A percentile compares a stretch with the other conserved stretches of the same genome.
Conservation (phyloP, 2,329 filamentous ascomycete species). For the Didymella exigua region DNA sequence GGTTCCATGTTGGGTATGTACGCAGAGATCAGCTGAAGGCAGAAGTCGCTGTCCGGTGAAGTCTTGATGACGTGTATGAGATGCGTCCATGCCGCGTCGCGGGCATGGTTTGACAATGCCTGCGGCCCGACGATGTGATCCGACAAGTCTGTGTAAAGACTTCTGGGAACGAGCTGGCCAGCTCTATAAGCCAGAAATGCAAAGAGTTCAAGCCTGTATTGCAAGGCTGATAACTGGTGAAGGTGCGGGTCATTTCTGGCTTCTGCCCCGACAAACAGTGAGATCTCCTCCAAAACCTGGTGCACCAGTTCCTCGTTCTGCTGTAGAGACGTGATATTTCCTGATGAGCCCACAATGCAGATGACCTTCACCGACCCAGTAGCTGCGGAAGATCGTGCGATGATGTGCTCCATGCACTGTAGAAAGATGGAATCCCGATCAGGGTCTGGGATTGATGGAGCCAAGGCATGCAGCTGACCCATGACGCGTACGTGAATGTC, state of each 20-base stretch:
- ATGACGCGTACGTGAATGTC: slow-evolving; percentile 69
- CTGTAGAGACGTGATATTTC: slow-evolving; percentile 33
- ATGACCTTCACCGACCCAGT: slow-evolving; percentile 74
- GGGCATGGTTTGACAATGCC: slow-evolving; percentile 64
- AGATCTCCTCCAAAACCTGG: slow-evolving; percentile 49
- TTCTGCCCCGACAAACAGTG: slow-evolving; percentile 39
- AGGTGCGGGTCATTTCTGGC: slow-evolving; percentile 16
- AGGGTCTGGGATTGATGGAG: slow-evolving; percentile 61
- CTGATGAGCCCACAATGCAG: slow-evolving; percentile 39
- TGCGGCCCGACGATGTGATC: slow-evolving; percentile 70
- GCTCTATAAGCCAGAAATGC: slow-evolving; percentile 64
- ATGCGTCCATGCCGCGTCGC: slow-evolving; percentile 68
- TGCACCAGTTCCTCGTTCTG: slow-evolving; percentile 34
- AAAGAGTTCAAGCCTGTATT: slow-evolving; percentile 60
- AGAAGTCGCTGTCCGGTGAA: slow-evolving; percentile 37
- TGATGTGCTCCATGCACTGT: slow-evolving; percentile 72
- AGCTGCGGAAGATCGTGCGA: slow-evolving; percentile 65
- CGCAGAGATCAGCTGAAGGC: slow-evolving; percentile 46
- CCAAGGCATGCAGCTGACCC: slow-evolving; percentile 65
- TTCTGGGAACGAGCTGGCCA: slow-evolving; percentile 65
- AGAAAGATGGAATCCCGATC: slow-evolving; percentile 68
- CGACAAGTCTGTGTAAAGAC: slow-evolving; percentile 72
- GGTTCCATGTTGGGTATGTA: slow-evolving; percentile 65
- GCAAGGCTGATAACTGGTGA: slow-evolving; percentile 30
- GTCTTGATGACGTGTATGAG: slow-evolving; percentile 31